Percentiles rank a stretch among this genome's conserved stretches.
phyloP scores from a whole-genome alignment of 106 monocot species.

The Triglochin maritima region DNA sequence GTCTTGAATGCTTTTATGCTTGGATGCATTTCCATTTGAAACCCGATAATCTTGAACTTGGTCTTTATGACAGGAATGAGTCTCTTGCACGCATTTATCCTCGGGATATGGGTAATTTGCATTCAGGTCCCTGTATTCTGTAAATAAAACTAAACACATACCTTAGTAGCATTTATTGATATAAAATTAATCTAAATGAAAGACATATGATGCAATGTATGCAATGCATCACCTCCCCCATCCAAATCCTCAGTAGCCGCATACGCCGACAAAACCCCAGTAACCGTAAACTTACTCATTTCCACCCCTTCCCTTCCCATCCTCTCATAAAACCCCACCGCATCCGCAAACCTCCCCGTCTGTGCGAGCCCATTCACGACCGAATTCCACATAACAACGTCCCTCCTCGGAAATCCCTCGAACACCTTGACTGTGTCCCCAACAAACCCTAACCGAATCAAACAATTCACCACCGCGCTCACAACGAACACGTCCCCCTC shows the following conservation, averaged over 20 bases:
- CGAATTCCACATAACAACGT: constrained; percentile 85
- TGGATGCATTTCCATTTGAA: no score
- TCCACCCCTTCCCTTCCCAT: constrained; percentile 37
- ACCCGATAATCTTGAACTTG: no score
- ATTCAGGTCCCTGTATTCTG: no score
- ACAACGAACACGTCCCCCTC: constrained; percentile 33
- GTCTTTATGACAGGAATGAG: no score
- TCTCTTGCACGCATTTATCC: no score
- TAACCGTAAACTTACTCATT: constrained; percentile 44
- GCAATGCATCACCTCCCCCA: no score
- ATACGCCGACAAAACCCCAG: constrained; percentile 54
- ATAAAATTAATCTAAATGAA: no score
- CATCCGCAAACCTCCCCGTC: constrained; percentile 25
- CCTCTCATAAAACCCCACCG: constrained; percentile 29
- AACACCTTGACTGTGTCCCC: constrained; percentile 37
- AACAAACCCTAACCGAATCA: constrained; percentile 23
- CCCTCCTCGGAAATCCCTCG: constrained; percentile 35
- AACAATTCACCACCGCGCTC: constrained; percentile 46
- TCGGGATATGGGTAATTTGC: no score
- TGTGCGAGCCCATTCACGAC: constrained; percentile 73
- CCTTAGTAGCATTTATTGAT: no score
- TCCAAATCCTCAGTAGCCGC: constrained; percentile 33
- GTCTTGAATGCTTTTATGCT: no score
- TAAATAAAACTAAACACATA: no score
- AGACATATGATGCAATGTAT: no score